Percentiles rank a stretch among this genome's conserved stretches.
These are phyloP conservation scores for Madurella fahalii DNA, from an alignment of 2,329 filamentous ascomycete genomes.

Conservation along the genomic window DNA sequence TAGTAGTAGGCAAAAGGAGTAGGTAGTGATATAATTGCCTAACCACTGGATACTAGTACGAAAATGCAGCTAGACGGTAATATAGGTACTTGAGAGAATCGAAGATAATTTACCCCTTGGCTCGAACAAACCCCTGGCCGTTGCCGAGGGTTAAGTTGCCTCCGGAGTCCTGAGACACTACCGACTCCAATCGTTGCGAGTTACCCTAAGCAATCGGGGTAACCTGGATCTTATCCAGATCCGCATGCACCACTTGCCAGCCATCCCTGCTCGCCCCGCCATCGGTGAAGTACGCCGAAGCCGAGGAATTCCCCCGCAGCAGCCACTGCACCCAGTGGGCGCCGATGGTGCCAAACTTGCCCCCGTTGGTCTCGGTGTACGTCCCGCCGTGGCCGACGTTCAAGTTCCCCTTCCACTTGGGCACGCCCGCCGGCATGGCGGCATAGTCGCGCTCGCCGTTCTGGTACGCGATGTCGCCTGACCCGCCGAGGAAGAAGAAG, in stretches of 20 bases:
- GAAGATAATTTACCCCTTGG: too few species aligned
- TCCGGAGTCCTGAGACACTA: too few species aligned
- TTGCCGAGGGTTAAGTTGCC: too few species aligned
- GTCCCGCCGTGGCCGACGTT: slow-evolving; percentile 18
- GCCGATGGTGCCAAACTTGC: slow-evolving; percentile 20
- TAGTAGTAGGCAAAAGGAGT: too few species aligned
- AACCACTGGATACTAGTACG: too few species aligned
- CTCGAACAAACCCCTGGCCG: too few species aligned
- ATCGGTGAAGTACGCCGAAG: slow-evolving; percentile 14
- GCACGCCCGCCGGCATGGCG: slow-evolving; percentile 10
- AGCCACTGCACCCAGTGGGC: slow-evolving; percentile 16
- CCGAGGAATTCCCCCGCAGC: slow-evolving; percentile 17
- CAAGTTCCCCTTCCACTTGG: slow-evolving; percentile 23
- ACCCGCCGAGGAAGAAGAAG: slow-evolving; percentile 20
- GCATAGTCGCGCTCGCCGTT: slow-evolving; percentile 22
- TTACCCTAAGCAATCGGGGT: not conserved
- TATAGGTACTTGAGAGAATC: too few species aligned
- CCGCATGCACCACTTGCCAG: slow-evolving; percentile 15
- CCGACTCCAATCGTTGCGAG: not conserved
- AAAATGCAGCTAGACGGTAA: too few species aligned
- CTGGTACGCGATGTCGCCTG: slow-evolving; percentile 17
- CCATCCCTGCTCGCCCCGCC: slow-evolving; percentile 13
- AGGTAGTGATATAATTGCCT: too few species aligned
- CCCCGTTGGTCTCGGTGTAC: slow-evolving; percentile 13
- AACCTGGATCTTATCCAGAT: slow-evolving; percentile 12